A percentile compares a stretch with the other conserved stretches of the same genome.
Evolutionary conservation across 495 filamentous ascomycete genomes (phyloP).

Genomic region (Penicillium flavigenum): DNA sequence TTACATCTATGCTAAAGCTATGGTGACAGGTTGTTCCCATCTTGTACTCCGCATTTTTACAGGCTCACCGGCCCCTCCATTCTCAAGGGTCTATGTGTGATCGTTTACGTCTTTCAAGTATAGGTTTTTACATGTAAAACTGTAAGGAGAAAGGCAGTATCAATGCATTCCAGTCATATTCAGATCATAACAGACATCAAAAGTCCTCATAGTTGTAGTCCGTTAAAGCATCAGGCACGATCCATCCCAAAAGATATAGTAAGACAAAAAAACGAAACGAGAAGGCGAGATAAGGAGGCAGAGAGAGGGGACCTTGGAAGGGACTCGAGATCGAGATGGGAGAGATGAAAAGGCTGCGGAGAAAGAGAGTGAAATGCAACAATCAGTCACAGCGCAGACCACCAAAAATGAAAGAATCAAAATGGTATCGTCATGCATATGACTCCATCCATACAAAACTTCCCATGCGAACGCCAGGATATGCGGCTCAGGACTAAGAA

Average conservation of each 20-base stretch:
- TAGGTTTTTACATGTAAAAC: background rate
- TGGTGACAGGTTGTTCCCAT: too few relatives aligned
- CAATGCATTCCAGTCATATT: conserved; percentile 24
- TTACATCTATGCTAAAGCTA: too few relatives aligned
- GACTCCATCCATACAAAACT: conserved; percentile 28
- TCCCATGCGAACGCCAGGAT: conserved; percentile 35
- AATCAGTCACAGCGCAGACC: conserved; percentile 17
- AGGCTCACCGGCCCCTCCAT: background rate
- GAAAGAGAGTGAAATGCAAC: background rate
- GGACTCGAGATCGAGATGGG: conserved; percentile 2
- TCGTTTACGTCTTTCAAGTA: background rate
- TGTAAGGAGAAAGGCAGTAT: background rate
- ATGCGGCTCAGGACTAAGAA: conserved; percentile 14
- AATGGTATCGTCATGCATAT: conserved; percentile 45
- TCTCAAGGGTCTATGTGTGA: background rate
- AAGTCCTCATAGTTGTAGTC: conserved; percentile 17
- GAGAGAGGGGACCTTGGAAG: background rate
- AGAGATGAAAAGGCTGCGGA: conserved; percentile 4
- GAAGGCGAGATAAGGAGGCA: conserved; percentile 4
- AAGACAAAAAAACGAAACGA: conserved; percentile 29
- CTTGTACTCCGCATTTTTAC: too few relatives aligned
- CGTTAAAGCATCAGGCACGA: conserved; percentile 15
- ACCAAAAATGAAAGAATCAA: conserved; percentile 24
- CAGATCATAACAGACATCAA: conserved; percentile 20
- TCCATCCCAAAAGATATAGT: conserved; percentile 27